Conservation (phyloP, 2,329 filamentous ascomycete species). For the Fusarium setosum region DNA sequence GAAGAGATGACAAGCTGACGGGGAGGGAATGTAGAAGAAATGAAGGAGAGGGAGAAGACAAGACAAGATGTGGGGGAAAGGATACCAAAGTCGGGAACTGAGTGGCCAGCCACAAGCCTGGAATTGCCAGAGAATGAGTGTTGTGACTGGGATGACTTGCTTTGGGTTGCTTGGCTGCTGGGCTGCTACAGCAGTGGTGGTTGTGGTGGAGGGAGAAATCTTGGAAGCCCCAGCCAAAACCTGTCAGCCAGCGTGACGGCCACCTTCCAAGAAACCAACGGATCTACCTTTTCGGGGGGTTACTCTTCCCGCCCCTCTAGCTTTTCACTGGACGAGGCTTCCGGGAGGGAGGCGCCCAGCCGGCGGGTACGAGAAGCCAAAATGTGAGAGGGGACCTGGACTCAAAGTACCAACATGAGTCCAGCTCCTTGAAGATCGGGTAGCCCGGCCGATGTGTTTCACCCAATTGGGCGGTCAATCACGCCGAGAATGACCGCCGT, state of each 20-base stretch:
- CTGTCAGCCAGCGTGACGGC: slow-evolving; percentile 1
- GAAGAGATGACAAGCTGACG: no score
- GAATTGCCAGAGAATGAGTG: background rate
- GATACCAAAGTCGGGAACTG: background rate
- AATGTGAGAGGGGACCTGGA: slow-evolving; percentile 10
- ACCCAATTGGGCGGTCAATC: background rate
- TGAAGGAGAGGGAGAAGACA: slow-evolving; percentile 3
- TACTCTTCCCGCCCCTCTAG: slow-evolving; percentile 5
- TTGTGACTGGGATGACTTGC: background rate
- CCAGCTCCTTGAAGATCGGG: background rate
- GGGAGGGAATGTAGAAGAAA: slow-evolving; percentile 25
- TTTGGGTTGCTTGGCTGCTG: background rate
- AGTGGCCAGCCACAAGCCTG: background rate
- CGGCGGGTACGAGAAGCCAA: slow-evolving; percentile 19
- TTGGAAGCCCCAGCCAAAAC: slow-evolving; percentile 13
- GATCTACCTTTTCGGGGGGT: slow-evolving; percentile 1
- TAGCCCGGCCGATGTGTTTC: background rate
- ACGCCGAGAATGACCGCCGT: background rate
- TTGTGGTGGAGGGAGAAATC: background rate
- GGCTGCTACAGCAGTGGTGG: background rate
- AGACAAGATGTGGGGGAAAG: background rate
- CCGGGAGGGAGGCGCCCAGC: slow-evolving; percentile 10
- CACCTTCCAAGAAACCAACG: slow-evolving; percentile 12
- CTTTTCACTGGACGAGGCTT: slow-evolving; percentile 18
- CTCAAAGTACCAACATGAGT: slow-evolving; percentile 6